Evolutionary conservation across 768 basidiomycete species (phyloP).

Genomic region (Calocybe cyanea): DNA sequence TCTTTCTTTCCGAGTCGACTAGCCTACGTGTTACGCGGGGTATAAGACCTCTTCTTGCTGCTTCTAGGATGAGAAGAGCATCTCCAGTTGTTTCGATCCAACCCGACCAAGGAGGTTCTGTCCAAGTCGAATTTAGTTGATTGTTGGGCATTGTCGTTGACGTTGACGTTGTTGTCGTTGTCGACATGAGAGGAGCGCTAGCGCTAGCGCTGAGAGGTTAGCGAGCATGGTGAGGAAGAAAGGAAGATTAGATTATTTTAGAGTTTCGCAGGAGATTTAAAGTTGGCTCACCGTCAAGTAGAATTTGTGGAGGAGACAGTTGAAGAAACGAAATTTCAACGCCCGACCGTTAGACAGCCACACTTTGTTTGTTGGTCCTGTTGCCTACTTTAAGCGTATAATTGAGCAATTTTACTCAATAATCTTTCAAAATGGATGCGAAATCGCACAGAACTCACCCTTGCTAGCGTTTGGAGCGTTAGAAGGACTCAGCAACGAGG

Average conservation of each 20-base stretch:
- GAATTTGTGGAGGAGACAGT: constrained; percentile 59
- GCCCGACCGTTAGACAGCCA: constrained; percentile 29
- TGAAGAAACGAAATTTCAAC: constrained; percentile 36
- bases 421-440: too few species aligned
- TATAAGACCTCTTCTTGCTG: constrained; percentile 84
- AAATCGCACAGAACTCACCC: too few species aligned
- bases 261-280: constrained; percentile 58
- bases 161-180: constrained; percentile 35
- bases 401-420: too few species aligned
- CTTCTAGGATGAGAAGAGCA: constrained; percentile 95
- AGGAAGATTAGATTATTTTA: constrained; percentile 40
- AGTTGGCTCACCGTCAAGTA: constrained; percentile 67
- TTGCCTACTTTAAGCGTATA: constrained; percentile 7
- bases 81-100: constrained; percentile 96
- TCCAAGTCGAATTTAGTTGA: constrained; percentile 52
- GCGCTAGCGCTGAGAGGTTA: constrained; percentile 20
- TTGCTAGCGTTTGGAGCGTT: too few species aligned
- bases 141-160: constrained; percentile 30
- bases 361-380: constrained; percentile 27
- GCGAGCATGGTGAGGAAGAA: constrained; percentile 22
- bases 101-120: constrained; percentile 88
- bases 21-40: constrained; percentile 90
- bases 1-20: constrained; percentile 86
- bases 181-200: constrained; percentile 33
- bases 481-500: too few species aligned